These are phyloP conservation scores for Cladosporium sp. DNA, from an alignment of 2,329 filamentous ascomycete species.

Conservation along the genomic window DNA sequence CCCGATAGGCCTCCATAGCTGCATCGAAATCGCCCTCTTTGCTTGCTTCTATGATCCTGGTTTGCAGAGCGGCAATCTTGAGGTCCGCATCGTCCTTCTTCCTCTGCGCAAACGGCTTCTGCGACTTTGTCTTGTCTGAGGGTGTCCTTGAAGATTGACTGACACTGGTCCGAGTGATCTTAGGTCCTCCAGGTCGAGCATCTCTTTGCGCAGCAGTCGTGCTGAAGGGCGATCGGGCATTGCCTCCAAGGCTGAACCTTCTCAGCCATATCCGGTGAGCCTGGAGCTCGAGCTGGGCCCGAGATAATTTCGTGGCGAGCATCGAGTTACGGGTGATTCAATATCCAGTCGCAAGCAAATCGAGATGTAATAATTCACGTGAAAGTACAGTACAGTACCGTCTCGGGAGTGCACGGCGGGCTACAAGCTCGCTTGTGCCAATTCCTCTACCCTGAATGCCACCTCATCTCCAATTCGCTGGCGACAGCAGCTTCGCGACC, in stretches of 20 bases:
- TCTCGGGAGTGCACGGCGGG: slow-evolving; percentile 8
- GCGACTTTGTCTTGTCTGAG: background rate
- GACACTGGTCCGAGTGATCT: background rate
- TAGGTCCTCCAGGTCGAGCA: background rate
- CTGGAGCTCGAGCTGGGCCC: slow-evolving; percentile 28
- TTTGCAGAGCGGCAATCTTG: background rate
- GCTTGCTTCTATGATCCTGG: background rate
- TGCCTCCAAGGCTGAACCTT: slow-evolving; percentile 20
- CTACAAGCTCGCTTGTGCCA: background rate
- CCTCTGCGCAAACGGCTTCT: background rate
- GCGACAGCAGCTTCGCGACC: background rate
- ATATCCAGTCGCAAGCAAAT: slow-evolving; percentile 20
- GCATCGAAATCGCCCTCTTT: background rate
- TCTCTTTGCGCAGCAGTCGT: background rate
- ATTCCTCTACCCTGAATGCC: slow-evolving; percentile 9
- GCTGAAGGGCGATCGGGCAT: background rate
- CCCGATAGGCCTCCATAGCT: slow-evolving; percentile 3
- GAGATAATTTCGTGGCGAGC: slow-evolving; percentile 21
- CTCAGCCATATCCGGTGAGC: slow-evolving; percentile 29
- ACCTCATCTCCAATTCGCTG: slow-evolving; percentile 8
- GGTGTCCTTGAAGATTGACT: background rate
- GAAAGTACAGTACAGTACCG: background rate
- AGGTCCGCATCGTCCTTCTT: background rate
- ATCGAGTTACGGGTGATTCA: slow-evolving; percentile 15
- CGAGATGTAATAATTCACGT: background rate